A percentile compares a stretch with the other conserved stretches of the same genome.
These are phyloP conservation scores for Coprinellus micaceus DNA, from an alignment of 768 basidiomycete genomes.

Conservation along the genomic window DNA sequence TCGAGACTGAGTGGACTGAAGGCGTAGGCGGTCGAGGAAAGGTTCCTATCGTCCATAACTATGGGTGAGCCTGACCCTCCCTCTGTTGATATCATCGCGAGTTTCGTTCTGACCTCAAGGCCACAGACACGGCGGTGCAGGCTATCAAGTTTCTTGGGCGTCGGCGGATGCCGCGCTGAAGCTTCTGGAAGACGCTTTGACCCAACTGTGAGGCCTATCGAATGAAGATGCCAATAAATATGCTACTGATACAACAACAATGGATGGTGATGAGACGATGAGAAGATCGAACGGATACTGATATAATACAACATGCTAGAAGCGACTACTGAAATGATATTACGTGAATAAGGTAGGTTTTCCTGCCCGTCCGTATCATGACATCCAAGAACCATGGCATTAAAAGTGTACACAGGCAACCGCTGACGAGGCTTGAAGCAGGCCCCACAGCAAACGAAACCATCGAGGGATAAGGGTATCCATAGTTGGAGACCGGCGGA, in stretches of 20 bases:
- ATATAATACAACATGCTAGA: too few species aligned
- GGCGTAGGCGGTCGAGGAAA: conserved; percentile 16
- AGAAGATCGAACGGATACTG: not conserved
- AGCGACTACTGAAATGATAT: too few species aligned
- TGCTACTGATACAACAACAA: not conserved
- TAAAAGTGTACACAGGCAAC: too few species aligned
- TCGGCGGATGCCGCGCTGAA: conserved; percentile 17
- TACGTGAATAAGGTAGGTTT: too few species aligned
- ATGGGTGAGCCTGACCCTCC: not conserved
- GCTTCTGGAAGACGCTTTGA: conserved; percentile 17
- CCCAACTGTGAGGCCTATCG: conserved; percentile 5
- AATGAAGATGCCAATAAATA: not conserved
- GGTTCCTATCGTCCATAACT: conserved; percentile 55
- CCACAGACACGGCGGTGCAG: conserved; percentile 20
- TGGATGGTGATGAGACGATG: too few species aligned
- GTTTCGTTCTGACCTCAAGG: not conserved
- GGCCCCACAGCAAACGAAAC: too few species aligned
- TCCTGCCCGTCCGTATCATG: too few species aligned
- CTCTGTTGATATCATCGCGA: not conserved
- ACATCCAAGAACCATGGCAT: too few species aligned
- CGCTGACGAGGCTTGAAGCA: too few species aligned
- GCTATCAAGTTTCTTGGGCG: conserved; percentile 21
- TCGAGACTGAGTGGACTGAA: conserved; percentile 44
- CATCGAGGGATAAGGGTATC: too few species aligned
- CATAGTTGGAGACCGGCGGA: too few species aligned